Evolutionary conservation across 78 protist species (phyloP).

Genomic region (Polysphondylium violaceum): DNA sequence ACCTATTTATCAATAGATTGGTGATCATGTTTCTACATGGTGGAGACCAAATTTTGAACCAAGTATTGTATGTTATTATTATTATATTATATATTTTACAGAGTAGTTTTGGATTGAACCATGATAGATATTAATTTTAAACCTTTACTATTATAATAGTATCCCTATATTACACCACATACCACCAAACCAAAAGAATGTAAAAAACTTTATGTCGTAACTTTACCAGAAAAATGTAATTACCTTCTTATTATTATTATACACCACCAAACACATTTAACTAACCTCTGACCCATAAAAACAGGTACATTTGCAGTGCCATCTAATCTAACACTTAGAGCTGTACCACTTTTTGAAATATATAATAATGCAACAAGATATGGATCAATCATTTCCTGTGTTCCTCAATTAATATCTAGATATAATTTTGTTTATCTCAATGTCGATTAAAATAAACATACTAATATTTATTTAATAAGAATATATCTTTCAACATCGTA

Average conservation of each 20-base stretch:
- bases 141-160: conserved; percentile 27
- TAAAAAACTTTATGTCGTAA: conserved; percentile 83
- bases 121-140: not conserved
- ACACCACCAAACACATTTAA: too few relatives aligned
- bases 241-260: not conserved
- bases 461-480: too few relatives aligned
- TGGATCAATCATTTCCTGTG: conserved; percentile 75
- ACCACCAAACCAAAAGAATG: conserved; percentile 90
- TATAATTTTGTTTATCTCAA: conserved; percentile 66
- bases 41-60: conserved; percentile 91
- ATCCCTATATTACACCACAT: conserved; percentile 91
- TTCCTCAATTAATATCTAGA: conserved; percentile 73
- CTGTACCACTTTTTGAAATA: conserved; percentile 89
- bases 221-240: conserved; percentile 86
- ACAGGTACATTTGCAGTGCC: conserved; percentile 89
- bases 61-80: conserved; percentile 20
- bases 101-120: not conserved
- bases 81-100: not conserved
- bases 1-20: conserved; percentile 1
- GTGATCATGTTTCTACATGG: conserved; percentile 81
- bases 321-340: conserved; percentile 81
- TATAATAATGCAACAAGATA: conserved; percentile 82
- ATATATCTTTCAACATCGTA: too few relatives aligned
- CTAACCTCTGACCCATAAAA: not conserved
- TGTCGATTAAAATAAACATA: conserved; percentile 15